Evolutionary conservation across 805 yeast species (phyloP).

Genomic region (Middelhovenomyces tepae): DNA sequence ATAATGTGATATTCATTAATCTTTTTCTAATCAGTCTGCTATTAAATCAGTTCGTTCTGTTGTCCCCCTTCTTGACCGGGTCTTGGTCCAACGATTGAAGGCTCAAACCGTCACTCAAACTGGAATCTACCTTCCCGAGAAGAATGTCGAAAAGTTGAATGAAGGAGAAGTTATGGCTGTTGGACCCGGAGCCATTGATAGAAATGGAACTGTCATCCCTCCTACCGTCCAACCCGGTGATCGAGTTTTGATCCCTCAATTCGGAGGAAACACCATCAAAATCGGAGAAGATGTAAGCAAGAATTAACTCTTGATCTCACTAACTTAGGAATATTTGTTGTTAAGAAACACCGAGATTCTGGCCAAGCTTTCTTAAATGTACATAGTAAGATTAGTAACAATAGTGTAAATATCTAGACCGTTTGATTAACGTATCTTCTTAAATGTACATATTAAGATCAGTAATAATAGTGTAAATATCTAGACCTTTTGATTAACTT

Average conservation of each 20-base stretch:
- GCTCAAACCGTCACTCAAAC: slow-evolving; percentile 86
- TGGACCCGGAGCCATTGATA: slow-evolving; percentile 85
- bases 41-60: slow-evolving; percentile 78
- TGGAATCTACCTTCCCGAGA: slow-evolving; percentile 91
- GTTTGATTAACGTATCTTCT: too few relatives aligned
- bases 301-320: not conserved
- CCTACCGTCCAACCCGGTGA: slow-evolving; percentile 85
- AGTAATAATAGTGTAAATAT: too few relatives aligned
- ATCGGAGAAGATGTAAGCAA: slow-evolving; percentile 60
- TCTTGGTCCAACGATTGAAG: slow-evolving; percentile 88
- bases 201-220: slow-evolving; percentile 62
- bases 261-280: slow-evolving; percentile 86
- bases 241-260: slow-evolving; percentile 85
- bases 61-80: slow-evolving; percentile 91
- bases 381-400: too few relatives aligned
- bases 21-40: slow-evolving; percentile 42
- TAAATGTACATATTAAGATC: too few relatives aligned
- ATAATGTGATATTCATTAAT: not conserved
- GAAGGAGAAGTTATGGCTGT: slow-evolving; percentile 88
- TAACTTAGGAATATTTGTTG: slow-evolving; percentile 42
- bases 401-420: too few relatives aligned
- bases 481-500: too few relatives aligned
- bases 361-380: too few relatives aligned
- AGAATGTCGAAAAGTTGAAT: slow-evolving; percentile 88
- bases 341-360: slow-evolving; percentile 92